Base-by-base conservation (phyloP, 805 yeast genomes). In the Lachancea quebecensis region DNA sequence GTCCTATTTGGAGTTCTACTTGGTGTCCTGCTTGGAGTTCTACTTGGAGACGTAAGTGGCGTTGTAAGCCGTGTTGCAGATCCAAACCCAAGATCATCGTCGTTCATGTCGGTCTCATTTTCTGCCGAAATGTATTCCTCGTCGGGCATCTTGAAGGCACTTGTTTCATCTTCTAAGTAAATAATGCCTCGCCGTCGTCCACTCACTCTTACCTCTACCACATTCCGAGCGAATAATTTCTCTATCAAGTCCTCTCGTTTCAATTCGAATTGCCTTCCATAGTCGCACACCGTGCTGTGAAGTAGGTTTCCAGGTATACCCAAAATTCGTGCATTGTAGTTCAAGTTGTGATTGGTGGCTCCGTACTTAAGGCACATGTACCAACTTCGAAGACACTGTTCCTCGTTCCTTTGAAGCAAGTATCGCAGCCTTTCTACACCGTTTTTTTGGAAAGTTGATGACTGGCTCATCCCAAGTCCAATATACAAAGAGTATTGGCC, bases 381-480 rank as follows among this genome's bases (percentile, higher is more conserved):
- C 63, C 66, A 59, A 35, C 52, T 56, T 2, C 47, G 38, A 5
- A 56, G 14, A 28, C 65, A 63, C 25, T 50, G 57, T 9, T 51
- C 51, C 38, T 51, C 49, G 25, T 53, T 39, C 2, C 29, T 16
- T 2, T 30, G 35, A 28, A 62, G 49, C 33, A 49, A 29, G 12
- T 47, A 37, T 29, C 50, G 55, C 44, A 56, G 48, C 28, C 48
- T 45, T 42, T 41, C 45, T 16, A 58, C 47, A 6, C 60, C 64
- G 16, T 35, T 44, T 25, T 37, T 38, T 29, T 56, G 59, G 39
- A 54, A 61, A 2, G 28, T 48, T 2, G 44, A 41, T 2, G 52
- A 41, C 16, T 39, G 45, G 37, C 47, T 53, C 14, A 52, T 51
- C 12, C 67, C 67, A 9, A 61, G 45, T 3, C 69, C 69, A 12